These are phyloP conservation scores for Creolimax fragrantissima DNA, from an alignment of 78 protist genomes.

Conservation along the genomic window DNA sequence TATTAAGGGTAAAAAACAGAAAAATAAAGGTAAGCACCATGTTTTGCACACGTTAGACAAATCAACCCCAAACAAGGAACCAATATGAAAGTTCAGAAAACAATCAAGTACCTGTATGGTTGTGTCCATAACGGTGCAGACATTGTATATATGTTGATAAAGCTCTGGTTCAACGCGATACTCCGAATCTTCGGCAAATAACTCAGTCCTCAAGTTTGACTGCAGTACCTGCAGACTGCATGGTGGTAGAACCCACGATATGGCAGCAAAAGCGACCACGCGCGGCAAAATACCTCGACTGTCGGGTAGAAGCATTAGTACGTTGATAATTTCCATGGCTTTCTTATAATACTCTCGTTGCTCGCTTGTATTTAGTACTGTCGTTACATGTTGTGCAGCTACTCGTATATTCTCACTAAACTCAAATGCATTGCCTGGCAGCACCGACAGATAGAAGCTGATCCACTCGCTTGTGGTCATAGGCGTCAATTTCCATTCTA, in stretches of 20 bases:
- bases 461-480: not conserved
- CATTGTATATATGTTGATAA: not conserved
- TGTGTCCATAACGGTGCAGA: not conserved
- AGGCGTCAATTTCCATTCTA: not conserved
- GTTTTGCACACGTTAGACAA: no score
- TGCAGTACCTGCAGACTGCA: not conserved
- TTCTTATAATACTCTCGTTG: not conserved
- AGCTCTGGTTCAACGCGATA: not conserved
- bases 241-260: not conserved
- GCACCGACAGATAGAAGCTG: not conserved
- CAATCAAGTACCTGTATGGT: not conserved
- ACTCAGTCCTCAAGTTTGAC: not conserved
- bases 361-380: not conserved
- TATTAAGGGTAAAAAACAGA: not conserved
- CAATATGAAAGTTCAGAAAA: not conserved
- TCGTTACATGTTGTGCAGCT: not conserved
- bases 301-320: not conserved
- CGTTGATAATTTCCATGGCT: not conserved
- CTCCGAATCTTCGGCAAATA: not conserved
- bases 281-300: not conserved
- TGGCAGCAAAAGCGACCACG: not conserved
- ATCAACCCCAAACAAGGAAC: no score
- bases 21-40: not conserved
- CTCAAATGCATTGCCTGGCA: not conserved
- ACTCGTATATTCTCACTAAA: not conserved